Conservation (phyloP, 257 asterid genomes). For the Nemophila menziesii region DNA sequence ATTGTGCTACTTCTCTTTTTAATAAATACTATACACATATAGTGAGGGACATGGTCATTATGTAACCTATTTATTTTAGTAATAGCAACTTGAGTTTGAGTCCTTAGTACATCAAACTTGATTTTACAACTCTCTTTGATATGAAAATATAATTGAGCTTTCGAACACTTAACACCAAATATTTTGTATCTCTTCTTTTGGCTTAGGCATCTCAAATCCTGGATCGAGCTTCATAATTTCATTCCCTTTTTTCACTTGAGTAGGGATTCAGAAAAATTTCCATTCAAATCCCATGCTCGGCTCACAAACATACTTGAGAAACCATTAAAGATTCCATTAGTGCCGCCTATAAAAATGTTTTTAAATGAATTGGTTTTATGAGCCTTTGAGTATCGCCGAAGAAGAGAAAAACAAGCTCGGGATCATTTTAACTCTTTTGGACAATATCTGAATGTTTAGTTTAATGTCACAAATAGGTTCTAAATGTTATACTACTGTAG, state of each 20-base stretch:
- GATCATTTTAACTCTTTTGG: too few relatives aligned
- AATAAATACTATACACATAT: too few relatives aligned
- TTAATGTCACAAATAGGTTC: too few relatives aligned
- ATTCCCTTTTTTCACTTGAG: slow-evolving; percentile 30
- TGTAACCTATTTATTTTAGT: too few relatives aligned
- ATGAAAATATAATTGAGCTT: slow-evolving; percentile 62
- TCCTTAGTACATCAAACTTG: too few relatives aligned
- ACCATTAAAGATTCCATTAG: slow-evolving; percentile 67
- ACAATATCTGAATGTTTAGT: too few relatives aligned
- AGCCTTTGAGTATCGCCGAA: slow-evolving; percentile 59
- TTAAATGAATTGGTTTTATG: slow-evolving; percentile 55
- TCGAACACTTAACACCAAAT: slow-evolving; percentile 62
- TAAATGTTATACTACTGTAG: too few relatives aligned
- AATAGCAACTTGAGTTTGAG: too few relatives aligned
- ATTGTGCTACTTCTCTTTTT: too few relatives aligned
- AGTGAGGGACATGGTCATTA: too few relatives aligned
- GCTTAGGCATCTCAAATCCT: slow-evolving; percentile 49
- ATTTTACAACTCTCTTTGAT: slow-evolving; percentile 57
- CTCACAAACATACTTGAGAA: slow-evolving; percentile 52
- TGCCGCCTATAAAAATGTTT: slow-evolving; percentile 49
- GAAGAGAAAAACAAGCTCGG: slow-evolving; percentile 58
- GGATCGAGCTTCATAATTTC: slow-evolving; percentile 49
- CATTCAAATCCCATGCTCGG: slow-evolving; percentile 62
- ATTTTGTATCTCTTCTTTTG: slow-evolving; percentile 31
- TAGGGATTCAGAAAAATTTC: slow-evolving; percentile 36